Conservation (phyloP, 768 basidiomycete species). For the Aureoboletus auriporus region DNA sequence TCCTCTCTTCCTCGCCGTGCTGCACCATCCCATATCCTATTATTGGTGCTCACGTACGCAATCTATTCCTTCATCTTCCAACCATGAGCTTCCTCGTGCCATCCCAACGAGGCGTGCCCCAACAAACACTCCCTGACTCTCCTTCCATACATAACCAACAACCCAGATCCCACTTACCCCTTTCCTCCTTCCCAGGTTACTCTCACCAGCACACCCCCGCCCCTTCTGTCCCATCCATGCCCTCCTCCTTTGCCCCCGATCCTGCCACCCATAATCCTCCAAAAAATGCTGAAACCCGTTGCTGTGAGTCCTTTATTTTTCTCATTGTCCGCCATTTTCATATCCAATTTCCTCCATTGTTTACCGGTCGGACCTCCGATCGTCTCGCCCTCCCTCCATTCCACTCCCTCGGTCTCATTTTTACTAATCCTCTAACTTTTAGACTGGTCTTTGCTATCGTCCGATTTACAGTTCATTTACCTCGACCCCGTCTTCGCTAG, state of each 20-base stretch:
- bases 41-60: conserved; percentile 19
- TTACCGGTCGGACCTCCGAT: conserved; percentile 21
- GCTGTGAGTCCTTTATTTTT: conserved; percentile 50
- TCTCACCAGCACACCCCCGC: conserved; percentile 30
- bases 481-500: conserved; percentile 73
- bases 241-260: conserved; percentile 32
- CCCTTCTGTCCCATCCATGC: conserved; percentile 25
- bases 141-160: conserved; percentile 31
- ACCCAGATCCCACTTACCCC: conserved; percentile 34
- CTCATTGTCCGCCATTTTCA: conserved; percentile 1
- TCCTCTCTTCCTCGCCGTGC: conserved; percentile 10
- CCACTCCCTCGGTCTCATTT: conserved; percentile 13
- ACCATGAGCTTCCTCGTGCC: conserved; percentile 34
- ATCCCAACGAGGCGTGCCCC: conserved; percentile 30
- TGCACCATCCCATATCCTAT: conserved; percentile 17
- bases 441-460: conserved; percentile 84
- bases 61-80: conserved; percentile 17
- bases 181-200: conserved; percentile 36
- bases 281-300: conserved; percentile 68
- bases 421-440: conserved; percentile 16
- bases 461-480: conserved; percentile 75
- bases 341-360: conserved; percentile 6
- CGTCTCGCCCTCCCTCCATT: conserved; percentile 11
- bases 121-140: conserved; percentile 24
- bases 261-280: conserved; percentile 38